Conservation (phyloP, 2,329 filamentous ascomycete species). For the Aureobasidium namibiae region DNA sequence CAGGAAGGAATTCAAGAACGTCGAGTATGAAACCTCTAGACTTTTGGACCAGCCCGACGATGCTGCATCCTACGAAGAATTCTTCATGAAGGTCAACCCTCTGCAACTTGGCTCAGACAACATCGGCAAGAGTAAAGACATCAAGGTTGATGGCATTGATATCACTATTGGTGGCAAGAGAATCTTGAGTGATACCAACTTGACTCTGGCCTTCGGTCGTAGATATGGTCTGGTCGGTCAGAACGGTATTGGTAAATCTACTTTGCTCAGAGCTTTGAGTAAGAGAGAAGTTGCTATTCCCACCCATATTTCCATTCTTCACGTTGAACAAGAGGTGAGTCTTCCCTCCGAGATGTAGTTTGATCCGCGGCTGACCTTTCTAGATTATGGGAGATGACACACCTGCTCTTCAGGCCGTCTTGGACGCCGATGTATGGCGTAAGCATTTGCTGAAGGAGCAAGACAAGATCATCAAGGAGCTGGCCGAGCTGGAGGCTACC, state of each 20-base stretch:
- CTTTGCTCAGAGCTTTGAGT: constrained; percentile 83
- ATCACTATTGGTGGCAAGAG: constrained; percentile 82
- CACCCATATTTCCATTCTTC: constrained; percentile 95
- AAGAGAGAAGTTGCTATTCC: constrained; percentile 91
- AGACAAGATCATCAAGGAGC: constrained; percentile 68
- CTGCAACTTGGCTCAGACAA: constrained; percentile 72
- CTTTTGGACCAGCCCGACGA: constrained; percentile 76
- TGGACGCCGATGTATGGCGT: constrained; percentile 97
- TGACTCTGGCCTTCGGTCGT: constrained; percentile 85
- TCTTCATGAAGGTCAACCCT: constrained; percentile 99
- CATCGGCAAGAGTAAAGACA: constrained; percentile 83
- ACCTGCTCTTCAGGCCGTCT: constrained; percentile 82
- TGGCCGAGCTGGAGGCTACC: constrained; percentile 69
- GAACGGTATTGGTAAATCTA: constrained; percentile 88
- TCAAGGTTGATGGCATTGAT: constrained; percentile 95
- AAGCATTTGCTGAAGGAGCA: constrained; percentile 90
- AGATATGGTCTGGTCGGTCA: constrained; percentile 96
- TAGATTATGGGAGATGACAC: constrained; percentile 89
- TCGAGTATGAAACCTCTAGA: constrained; percentile 92
- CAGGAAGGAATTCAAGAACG: constrained; percentile 96
- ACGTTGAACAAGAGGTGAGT: constrained; percentile 79
- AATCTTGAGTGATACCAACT: constrained; percentile 81
- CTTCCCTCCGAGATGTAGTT: constrained; percentile 40
- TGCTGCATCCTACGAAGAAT: constrained; percentile 93
- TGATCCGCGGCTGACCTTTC: constrained; percentile 27